Evolutionary conservation across 345 rosid species (phyloP).

Genomic region (Lumnitzera littorea): DNA sequence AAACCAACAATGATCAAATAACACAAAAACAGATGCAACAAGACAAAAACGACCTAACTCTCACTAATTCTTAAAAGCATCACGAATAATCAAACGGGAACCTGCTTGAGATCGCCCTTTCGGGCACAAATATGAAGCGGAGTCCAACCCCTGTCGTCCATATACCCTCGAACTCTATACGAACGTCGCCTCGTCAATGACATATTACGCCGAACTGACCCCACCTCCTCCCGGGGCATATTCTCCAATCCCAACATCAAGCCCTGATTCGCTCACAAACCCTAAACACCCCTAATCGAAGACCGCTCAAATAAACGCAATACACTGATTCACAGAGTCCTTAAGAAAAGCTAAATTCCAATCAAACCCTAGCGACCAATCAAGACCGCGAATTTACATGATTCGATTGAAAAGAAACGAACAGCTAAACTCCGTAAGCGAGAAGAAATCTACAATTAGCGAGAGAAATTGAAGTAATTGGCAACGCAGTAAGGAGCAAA

Average conservation of each 20-base stretch:
- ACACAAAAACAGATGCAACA: too few species aligned
- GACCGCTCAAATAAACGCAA: neutral
- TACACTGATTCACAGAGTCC: neutral
- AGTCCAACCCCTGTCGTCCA: conserved; percentile 94
- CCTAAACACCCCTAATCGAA: neutral
- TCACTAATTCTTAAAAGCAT: too few species aligned
- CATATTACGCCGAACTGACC: conserved; percentile 35
- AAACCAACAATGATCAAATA: too few species aligned
- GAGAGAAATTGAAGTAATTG: conserved; percentile 39
- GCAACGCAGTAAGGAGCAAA: conserved; percentile 85
- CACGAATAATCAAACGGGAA: neutral
- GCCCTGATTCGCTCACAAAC: neutral
- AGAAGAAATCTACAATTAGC: conserved; percentile 42
- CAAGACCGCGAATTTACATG: conserved; percentile 12
- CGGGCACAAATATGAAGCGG: conserved; percentile 75
- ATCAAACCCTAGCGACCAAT: neutral
- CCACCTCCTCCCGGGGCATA: conserved; percentile 48
- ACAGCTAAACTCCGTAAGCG: neutral
- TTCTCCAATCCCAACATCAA: neutral
- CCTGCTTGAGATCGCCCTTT: conserved; percentile 77
- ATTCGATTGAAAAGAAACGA: conserved; percentile 2
- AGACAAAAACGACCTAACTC: too few species aligned
- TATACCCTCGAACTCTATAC: conserved; percentile 34
- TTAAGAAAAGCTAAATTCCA: neutral
- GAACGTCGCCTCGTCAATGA: conserved; percentile 50